These are phyloP conservation scores for Funneliformis mosseae DNA, from an alignment of 192 early-diverging fungal genomes.

Conservation along the genomic window DNA sequence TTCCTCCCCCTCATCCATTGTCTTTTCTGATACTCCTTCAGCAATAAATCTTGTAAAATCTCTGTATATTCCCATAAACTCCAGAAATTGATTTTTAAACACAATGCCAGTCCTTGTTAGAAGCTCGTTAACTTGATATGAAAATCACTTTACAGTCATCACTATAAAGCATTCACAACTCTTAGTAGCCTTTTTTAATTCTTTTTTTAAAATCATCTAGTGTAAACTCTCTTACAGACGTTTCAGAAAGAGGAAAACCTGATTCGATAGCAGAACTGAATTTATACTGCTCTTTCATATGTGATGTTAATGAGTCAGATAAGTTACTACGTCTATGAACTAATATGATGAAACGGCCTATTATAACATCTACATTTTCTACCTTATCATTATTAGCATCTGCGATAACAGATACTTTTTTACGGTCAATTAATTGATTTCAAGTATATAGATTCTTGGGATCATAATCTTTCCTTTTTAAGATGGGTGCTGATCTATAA, in stretches of 20 bases:
- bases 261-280: background rate
- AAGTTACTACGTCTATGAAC: background rate
- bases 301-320: background rate
- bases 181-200: background rate
- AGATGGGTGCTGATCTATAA: background rate
- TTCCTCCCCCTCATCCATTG: too few species aligned
- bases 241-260: background rate
- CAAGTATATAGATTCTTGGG: background rate
- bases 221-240: background rate
- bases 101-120: background rate
- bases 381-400: background rate
- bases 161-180: conserved; percentile 1
- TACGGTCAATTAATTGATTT: background rate
- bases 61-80: conserved; percentile 1
- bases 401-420: background rate
- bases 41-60: conserved; percentile 9
- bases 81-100: background rate
- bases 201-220: background rate
- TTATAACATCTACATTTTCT: background rate
- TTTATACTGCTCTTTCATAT: conserved; percentile 25
- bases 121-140: background rate
- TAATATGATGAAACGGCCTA: background rate
- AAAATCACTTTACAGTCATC: conserved; percentile 1
- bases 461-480: background rate
- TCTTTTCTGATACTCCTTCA: background rate